A percentile compares a stretch with the other conserved stretches of the same genome.
phyloP scores from a whole-genome alignment of 2,329 filamentous ascomycete genomes.

The Colletotrichum spaethianum region DNA sequence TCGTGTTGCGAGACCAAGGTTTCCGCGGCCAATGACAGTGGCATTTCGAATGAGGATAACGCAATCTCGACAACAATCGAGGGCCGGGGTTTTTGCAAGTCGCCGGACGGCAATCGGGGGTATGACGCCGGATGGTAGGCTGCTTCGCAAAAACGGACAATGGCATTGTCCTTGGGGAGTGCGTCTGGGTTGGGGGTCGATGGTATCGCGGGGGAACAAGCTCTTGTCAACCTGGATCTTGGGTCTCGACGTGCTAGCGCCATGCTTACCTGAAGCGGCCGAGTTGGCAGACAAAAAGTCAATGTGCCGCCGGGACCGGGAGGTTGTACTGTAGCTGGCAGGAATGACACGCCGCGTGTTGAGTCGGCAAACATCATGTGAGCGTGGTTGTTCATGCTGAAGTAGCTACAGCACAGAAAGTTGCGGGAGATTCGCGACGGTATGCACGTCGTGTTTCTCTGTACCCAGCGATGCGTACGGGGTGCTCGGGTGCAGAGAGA shows the following conservation, averaged over 20 bases:
- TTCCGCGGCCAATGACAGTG: not conserved
- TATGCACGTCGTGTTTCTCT: not conserved
- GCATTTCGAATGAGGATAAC: not conserved
- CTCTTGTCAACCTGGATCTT: slow-evolving; percentile 20
- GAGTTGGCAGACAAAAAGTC: not conserved
- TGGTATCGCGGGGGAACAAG: not conserved
- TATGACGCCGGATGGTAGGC: slow-evolving; percentile 5
- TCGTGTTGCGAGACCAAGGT: not conserved
- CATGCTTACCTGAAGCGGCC: not conserved
- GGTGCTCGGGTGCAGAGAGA: not conserved
- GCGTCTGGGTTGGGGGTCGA: not conserved
- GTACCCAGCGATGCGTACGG: not conserved
- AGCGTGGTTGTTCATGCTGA: not conserved
- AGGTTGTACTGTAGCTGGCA: not conserved
- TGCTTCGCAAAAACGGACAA: slow-evolving; percentile 22
- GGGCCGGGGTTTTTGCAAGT: slow-evolving; percentile 8
- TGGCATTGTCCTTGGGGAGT: not conserved
- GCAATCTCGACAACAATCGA: not conserved
- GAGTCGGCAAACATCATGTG: not conserved
- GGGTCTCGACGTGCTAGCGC: not conserved
- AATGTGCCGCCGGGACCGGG: not conserved
- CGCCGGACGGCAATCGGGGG: slow-evolving; percentile 23
- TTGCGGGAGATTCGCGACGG: not conserved
- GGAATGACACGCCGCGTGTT: not conserved
- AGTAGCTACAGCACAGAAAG: not conserved